Percentiles rank a stretch among this genome's conserved stretches.
phyloP scores from a whole-genome alignment of 2,329 filamentous ascomycete genomes.

The Ascochyta koolunga region DNA sequence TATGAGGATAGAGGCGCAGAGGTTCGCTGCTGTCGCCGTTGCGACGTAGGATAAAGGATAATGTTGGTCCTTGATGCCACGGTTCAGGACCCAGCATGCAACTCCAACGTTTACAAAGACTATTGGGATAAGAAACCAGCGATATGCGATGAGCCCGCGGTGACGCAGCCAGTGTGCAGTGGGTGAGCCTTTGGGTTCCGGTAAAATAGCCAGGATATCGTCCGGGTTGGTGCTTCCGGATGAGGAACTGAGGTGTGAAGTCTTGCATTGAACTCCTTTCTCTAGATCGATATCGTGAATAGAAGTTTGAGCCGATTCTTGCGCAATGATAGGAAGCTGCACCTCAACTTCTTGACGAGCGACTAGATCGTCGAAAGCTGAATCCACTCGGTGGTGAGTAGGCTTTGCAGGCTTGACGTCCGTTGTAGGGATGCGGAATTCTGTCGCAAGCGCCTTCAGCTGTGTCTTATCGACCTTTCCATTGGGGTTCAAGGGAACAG shows the following conservation, averaged over 20 bases:
- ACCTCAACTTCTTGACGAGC: slow-evolving; percentile 10
- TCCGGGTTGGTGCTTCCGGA: slow-evolving; percentile 17
- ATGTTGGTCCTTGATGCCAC: slow-evolving; percentile 26
- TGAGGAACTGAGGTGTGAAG: slow-evolving; percentile 21
- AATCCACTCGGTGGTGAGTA: slow-evolving; percentile 6
- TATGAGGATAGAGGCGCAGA: slow-evolving; percentile 41
- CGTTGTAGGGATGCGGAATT: neutral
- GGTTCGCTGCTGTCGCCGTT: slow-evolving; percentile 48
- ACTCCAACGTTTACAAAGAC: slow-evolving; percentile 35
- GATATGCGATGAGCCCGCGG: slow-evolving; percentile 40
- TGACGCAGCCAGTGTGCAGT: slow-evolving; percentile 38
- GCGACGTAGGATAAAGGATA: slow-evolving; percentile 37
- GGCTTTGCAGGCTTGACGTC: slow-evolving; percentile 3
- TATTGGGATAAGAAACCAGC: slow-evolving; percentile 38
- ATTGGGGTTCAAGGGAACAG: slow-evolving; percentile 60
- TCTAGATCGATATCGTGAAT: slow-evolving; percentile 12
- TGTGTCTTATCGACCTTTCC: slow-evolving; percentile 63
- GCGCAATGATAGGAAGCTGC: neutral
- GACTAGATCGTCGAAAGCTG: slow-evolving; percentile 15
- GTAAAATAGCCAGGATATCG: slow-evolving; percentile 9
- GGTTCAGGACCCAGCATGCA: slow-evolving; percentile 37
- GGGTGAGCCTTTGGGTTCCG: slow-evolving; percentile 18
- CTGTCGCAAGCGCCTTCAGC: slow-evolving; percentile 44
- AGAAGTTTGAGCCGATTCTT: neutral
- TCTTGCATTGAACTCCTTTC: slow-evolving; percentile 15